Base-by-base conservation (phyloP, 805 yeast genomes). In the Metschnikowia reukaufii region DNA sequence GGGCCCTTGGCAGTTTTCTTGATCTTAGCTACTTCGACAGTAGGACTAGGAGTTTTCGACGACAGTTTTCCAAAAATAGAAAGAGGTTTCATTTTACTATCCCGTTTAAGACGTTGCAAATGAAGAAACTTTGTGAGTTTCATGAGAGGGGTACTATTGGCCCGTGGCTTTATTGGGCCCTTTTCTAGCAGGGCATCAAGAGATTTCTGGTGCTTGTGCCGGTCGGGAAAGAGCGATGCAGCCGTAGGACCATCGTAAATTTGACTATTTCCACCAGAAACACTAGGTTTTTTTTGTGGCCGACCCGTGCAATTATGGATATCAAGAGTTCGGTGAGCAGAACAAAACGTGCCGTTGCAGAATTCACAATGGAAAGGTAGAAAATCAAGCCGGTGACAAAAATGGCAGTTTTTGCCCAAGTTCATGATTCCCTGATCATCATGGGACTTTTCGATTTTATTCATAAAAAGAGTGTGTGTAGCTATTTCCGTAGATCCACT, bases 361-460 rank as follows among this genome's bases (percentile, higher is more conserved):
- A 67, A 70, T 36, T 74, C 76, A 58, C 87, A 82, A 15, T 61
- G 62, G 57, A 73, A 82, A 15, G 87, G 87, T 23, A 82, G 64
- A 52, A 82, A 82, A 58, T 82, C 87, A 6, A 81, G 64, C 50
- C 67, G 70, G 38, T 73, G 66, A 58, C 87, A 82, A 15, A 72
- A 64, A 21, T 61, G 55, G 60, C 87, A 82, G 55, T 80, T 79
- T 47, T 73, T 62, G n/a, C 87, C 87, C 5, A 82, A 73, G 39
- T 82, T 77, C 61, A 82, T 65, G 51, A 81, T 61, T 6, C 73
- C 71, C 42, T 63, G 65, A 42, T 63, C 61, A 35, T 60, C 50
- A 42, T 45, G 25, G 55, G 57, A 59, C 32, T 52, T 44, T 36
- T 51, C 47, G 15, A 60, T 41, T 44, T 57, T 51, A 48, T 56